A percentile compares a stretch with the other conserved stretches of the same genome.
phyloP scores from a whole-genome alignment of 1,139 yeast genomes.

The Candida anutae region DNA sequence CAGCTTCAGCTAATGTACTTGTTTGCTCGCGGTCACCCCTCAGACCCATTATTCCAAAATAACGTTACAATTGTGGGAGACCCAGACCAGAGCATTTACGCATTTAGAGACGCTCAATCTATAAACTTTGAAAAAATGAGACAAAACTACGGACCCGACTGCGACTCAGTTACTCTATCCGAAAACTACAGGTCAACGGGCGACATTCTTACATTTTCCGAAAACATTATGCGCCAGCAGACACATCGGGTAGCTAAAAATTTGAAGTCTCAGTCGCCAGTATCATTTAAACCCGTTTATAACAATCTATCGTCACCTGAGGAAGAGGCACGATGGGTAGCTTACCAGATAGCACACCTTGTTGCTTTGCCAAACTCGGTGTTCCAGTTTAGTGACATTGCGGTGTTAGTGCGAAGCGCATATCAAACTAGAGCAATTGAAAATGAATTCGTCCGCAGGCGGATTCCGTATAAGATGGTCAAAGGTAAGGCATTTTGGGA shows the following conservation, averaged over 20 bases:
- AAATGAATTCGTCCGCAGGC: conserved; percentile 42
- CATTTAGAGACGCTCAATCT: conserved; percentile 74
- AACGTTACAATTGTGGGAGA: conserved; percentile 89
- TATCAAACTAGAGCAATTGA: conserved; percentile 55
- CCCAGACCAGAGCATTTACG: conserved; percentile 92
- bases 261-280: conserved; percentile 37
- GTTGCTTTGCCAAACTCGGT: conserved; percentile 26
- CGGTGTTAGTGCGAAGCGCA: conserved; percentile 63
- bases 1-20: conserved; percentile 63
- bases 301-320: conserved; percentile 28
- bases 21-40: conserved; percentile 40
- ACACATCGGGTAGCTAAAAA: conserved; percentile 31
- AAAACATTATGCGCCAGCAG: conserved; percentile 60
- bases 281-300: conserved; percentile 43
- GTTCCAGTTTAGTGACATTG: conserved; percentile 49
- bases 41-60: conserved; percentile 13
- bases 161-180: conserved; percentile 37
- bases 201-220: conserved; percentile 59
- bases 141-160: conserved; percentile 24
- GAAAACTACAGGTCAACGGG: conserved; percentile 79
- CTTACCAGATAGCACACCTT: conserved; percentile 44
- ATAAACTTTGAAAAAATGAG: conserved; percentile 59
- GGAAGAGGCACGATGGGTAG: conserved; percentile 54
- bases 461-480: conserved; percentile 59
- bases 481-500: conserved; percentile 81